A percentile compares a stretch with the other conserved stretches of the same genome.
Evolutionary conservation across 1,139 yeast species (phyloP).

Genomic region (Nematodospora anomalae): DNA sequence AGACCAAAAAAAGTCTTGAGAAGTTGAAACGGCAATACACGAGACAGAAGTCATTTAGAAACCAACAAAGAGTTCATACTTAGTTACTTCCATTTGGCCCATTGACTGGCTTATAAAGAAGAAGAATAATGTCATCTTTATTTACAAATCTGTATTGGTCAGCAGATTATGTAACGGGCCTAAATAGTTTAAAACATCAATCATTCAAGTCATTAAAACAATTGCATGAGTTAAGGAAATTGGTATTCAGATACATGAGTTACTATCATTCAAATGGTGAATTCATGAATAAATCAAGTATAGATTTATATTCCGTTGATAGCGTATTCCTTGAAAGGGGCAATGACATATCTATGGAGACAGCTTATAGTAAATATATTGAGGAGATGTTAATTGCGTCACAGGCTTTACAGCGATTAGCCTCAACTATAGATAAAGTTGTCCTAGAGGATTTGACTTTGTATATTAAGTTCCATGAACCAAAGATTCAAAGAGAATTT

Average conservation of each 20-base stretch:
- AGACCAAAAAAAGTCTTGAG: too few relatives aligned
- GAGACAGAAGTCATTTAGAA: too few relatives aligned
- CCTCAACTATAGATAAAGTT: slow-evolving; percentile 37
- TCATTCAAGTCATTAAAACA: slow-evolving; percentile 36
- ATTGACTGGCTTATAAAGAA: too few relatives aligned
- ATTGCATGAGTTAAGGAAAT: slow-evolving; percentile 42
- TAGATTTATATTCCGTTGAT: slow-evolving; percentile 24
- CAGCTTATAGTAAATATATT: slow-evolving; percentile 16
- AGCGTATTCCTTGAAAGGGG: slow-evolving; percentile 20
- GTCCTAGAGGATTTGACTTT: slow-evolving; percentile 37
- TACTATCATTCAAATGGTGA: slow-evolving; percentile 41
- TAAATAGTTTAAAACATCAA: slow-evolving; percentile 33
- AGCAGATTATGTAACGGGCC: slow-evolving; percentile 42
- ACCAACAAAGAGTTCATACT: too few relatives aligned
- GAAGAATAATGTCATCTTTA: slow-evolving; percentile 1
- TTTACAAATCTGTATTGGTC: slow-evolving; percentile 44
- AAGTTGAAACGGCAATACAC: too few relatives aligned
- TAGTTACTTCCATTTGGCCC: too few relatives aligned
- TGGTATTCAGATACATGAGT: slow-evolving; percentile 41
- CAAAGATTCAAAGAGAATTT: slow-evolving; percentile 28
- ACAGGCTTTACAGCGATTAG: slow-evolving; percentile 25
- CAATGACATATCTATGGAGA: slow-evolving; percentile 14
- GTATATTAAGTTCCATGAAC: slow-evolving; percentile 41
- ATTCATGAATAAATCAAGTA: slow-evolving; percentile 28
- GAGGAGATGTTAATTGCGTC: slow-evolving; percentile 26